Evolutionary conservation across 2,329 filamentous ascomycete genomes (phyloP), one percentile per base, ranked within the genome.

Genomic region (Stachybotrys chartarum): DNA sequence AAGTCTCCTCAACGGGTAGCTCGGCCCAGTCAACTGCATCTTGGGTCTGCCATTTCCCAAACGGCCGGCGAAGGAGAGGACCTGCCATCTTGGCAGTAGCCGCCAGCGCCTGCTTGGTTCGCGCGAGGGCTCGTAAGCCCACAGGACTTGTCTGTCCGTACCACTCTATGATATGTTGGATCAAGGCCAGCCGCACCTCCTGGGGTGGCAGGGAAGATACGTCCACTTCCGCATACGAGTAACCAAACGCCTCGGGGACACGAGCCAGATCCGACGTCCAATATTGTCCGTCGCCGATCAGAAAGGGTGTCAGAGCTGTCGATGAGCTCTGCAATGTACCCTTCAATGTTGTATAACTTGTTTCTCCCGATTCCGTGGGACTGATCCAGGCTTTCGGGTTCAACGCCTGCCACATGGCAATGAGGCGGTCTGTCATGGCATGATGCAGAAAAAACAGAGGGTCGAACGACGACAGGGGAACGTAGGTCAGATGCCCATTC

Each of bases 391-490:
- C 80, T 18, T 83, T 73, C 0, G 87, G 87, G 59, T 94, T 81
- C 14, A 94, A 69, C 1, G 79, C 75, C 72, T 94, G 88, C 88
- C 88, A 94, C 58, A 95, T 80, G 35, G 88, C 83, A 59, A 91
- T 83, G 31, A 89, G 70, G 3, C 90, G 82, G 64, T 95, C 90
- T 7, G 91, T 80, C 69, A 88, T 91, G 59, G 78, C 75, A 63
- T 93, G 90, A 63, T 93, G 88, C 8, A 93, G 72, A 71, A 87
- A 89, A 70, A 93, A 92, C 12, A 90, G 73, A 0, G 90, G 90
- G 65, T 95, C 90, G 66, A 90, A 95, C 0, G 87, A 82, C 1
- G 89, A 88, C 61, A 87, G 87, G 17, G 84, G 82, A 35, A 85
- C 83, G 68, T 82, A 87, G 47, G 80, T 82, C 82, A 88, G 87